Evolutionary conservation across 108 stramenopile species (phyloP).

Genomic region (Cylindrotheca closterium): DNA sequence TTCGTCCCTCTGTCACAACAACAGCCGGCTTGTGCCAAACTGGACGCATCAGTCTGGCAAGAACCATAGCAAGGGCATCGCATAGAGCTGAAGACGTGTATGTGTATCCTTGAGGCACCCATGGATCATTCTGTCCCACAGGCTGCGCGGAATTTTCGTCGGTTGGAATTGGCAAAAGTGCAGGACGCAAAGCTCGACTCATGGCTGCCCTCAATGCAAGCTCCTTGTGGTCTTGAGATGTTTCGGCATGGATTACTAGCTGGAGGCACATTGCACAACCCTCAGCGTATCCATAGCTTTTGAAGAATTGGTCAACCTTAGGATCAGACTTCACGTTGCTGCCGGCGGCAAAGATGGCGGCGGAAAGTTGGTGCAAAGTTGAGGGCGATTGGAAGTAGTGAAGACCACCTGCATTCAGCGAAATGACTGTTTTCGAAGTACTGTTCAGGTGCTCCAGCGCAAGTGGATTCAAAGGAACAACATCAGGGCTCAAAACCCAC

Average conservation of each 20-base stretch:
- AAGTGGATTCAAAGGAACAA: slow-evolving; percentile 58
- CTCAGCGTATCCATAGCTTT: slow-evolving; percentile 73
- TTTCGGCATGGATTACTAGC: slow-evolving; percentile 54
- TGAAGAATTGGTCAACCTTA: slow-evolving; percentile 62
- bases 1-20: slow-evolving; percentile 78
- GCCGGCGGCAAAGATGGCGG: slow-evolving; percentile 50
- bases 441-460: slow-evolving; percentile 58
- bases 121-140: slow-evolving; percentile 18
- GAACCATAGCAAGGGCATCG: slow-evolving; percentile 58
- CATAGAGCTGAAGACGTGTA: slow-evolving; percentile 73
- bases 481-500: slow-evolving; percentile 65
- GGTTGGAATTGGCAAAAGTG: slow-evolving; percentile 11
- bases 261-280: slow-evolving; percentile 82
- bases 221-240: slow-evolving; percentile 34
- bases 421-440: slow-evolving; percentile 34
- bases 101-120: slow-evolving; percentile 56
- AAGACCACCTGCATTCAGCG: slow-evolving; percentile 76
- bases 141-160: slow-evolving; percentile 12
- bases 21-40: slow-evolving; percentile 87
- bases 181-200: slow-evolving; percentile 16
- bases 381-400: slow-evolving; percentile 65
- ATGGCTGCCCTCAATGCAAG: slow-evolving; percentile 50
- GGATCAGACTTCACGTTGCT: slow-evolving; percentile 58
- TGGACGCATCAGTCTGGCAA: slow-evolving; percentile 79
- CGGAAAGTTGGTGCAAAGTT: slow-evolving; percentile 47